Percentiles rank a stretch among this genome's conserved stretches.
Evolutionary conservation across 495 filamentous ascomycete genomes (phyloP).

Genomic region (Talaromyces adpressus): DNA sequence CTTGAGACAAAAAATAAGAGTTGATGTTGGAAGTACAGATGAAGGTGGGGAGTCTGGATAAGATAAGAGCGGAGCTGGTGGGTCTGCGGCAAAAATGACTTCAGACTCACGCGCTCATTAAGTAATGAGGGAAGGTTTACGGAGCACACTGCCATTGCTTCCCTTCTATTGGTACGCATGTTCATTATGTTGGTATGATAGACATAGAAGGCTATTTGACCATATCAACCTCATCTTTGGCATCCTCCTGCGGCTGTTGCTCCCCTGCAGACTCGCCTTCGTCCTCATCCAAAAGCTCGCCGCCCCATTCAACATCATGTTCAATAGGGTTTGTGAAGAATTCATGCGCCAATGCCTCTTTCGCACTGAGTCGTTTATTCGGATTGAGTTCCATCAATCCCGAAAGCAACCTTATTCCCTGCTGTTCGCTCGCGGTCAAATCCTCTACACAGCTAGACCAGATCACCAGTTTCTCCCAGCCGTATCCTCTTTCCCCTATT

Average conservation of each 20-base stretch:
- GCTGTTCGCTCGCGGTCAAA: slow-evolving; percentile 40
- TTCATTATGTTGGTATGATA: background rate
- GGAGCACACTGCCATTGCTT: background rate
- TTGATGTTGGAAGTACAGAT: background rate
- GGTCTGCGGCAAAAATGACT: background rate
- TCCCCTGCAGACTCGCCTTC: slow-evolving; percentile 17
- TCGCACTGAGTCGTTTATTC: slow-evolving; percentile 47
- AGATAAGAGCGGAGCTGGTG: background rate
- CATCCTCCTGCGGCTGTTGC: slow-evolving; percentile 25
- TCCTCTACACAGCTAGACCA: slow-evolving; percentile 66
- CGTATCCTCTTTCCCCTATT: slow-evolving; percentile 75
- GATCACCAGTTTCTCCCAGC: slow-evolving; percentile 84
- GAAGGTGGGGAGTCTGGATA: background rate
- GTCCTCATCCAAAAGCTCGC: slow-evolving; percentile 24
- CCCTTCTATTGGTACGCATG: background rate
- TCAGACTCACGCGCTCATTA: background rate
- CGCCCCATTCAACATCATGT: slow-evolving; percentile 42
- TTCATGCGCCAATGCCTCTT: slow-evolving; percentile 51
- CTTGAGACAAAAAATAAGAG: no score
- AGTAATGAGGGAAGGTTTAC: background rate
- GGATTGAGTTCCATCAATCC: slow-evolving; percentile 57
- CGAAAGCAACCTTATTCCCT: slow-evolving; percentile 52
- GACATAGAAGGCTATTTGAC: slow-evolving; percentile 10
- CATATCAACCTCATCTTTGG: slow-evolving; percentile 40
- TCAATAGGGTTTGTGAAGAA: slow-evolving; percentile 53